These are phyloP conservation scores for Luffa aegyptiaca DNA, from an alignment of 306 rosid genomes.

Conservation along the genomic window DNA sequence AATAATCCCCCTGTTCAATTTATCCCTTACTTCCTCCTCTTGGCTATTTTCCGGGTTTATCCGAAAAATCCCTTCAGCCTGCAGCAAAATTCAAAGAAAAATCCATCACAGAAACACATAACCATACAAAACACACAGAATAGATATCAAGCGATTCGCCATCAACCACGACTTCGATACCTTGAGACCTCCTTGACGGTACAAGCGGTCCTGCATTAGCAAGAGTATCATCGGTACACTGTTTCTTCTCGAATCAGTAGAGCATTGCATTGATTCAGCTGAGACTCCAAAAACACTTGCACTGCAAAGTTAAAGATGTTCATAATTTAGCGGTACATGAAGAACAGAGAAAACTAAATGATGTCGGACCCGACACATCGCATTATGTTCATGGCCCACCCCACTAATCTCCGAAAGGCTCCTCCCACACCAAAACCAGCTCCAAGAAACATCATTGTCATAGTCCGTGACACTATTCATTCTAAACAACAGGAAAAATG, in stretches of 20 bases:
- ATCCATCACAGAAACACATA: not conserved
- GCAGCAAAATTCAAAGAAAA: conserved; percentile 1
- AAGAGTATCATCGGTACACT: conserved; percentile 83
- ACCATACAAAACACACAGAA: not conserved
- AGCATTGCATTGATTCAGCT: conserved; percentile 92
- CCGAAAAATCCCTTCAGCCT: conserved; percentile 92
- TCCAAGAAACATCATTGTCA: not conserved
- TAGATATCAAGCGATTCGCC: not conserved
- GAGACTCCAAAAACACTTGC: conserved; percentile 89
- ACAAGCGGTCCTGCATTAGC: conserved; percentile 88
- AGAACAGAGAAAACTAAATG: conserved; percentile 1
- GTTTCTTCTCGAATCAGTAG: conserved; percentile 77
- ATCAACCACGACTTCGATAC: conserved; percentile 20
- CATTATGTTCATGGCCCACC: not conserved
- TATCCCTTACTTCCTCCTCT: conserved; percentile 77
- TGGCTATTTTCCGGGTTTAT: conserved; percentile 84
- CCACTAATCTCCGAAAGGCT: not conserved
- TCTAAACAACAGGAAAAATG: not conserved
- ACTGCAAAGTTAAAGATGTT: conserved; percentile 31
- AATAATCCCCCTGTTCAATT: conserved; percentile 72
- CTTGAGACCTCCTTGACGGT: conserved; percentile 82
- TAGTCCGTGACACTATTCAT: not conserved
- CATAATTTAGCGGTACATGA: conserved; percentile 15
- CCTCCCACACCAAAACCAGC: not conserved
- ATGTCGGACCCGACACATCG: not conserved